Evolutionary conservation across 306 rosid species (phyloP).

Genomic region (Hylodesmum podocarpum): DNA sequence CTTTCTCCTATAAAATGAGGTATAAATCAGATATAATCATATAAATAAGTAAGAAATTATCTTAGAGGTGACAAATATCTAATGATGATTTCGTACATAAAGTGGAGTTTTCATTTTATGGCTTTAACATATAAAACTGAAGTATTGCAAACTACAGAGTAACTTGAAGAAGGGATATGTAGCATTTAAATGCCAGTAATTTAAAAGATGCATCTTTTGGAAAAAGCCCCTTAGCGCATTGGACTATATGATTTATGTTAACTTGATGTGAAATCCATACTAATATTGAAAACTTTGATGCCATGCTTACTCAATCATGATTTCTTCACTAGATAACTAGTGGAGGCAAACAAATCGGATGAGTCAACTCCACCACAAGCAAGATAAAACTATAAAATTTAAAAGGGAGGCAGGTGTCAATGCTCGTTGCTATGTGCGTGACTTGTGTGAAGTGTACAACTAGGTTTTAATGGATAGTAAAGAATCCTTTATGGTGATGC

Average conservation of each 20-base stretch:
- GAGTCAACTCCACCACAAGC: background rate
- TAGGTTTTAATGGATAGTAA: background rate
- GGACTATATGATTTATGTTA: background rate
- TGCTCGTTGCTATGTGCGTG: background rate
- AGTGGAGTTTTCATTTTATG: background rate
- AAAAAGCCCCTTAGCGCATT: background rate
- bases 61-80: background rate
- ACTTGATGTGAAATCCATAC: background rate
- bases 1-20: conserved; percentile 54
- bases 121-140: background rate
- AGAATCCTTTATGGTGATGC: background rate
- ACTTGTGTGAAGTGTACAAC: background rate
- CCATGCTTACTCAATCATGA: background rate
- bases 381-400: conserved; percentile 5
- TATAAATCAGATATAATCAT: conserved; percentile 19
- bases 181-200: background rate
- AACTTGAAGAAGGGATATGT: background rate
- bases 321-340: background rate
- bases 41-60: background rate
- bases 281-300: background rate
- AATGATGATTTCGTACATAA: background rate
- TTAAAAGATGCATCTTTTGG: background rate
- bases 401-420: background rate
- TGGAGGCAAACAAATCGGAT: background rate
- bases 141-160: background rate